Conservation (phyloP, 1,284 basidiomycete genomes). For the Puccinia horiana region DNA sequence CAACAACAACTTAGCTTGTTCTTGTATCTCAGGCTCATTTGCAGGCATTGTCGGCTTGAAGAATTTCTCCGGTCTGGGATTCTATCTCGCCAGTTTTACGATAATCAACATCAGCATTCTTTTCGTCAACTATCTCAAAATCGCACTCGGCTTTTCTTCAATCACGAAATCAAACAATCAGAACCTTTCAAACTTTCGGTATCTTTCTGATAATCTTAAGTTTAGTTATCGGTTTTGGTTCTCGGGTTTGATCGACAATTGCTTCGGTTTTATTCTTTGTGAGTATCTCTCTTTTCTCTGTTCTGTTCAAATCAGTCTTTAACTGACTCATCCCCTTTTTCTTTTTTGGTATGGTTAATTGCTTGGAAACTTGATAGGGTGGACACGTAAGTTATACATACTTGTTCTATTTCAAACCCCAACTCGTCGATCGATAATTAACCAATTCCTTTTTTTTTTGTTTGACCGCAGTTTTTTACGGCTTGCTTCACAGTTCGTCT, state of each 20-base stretch:
- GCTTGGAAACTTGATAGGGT: not conserved
- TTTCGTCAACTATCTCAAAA: not conserved
- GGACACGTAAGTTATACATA: constrained; percentile 1
- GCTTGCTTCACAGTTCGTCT: constrained; percentile 16
- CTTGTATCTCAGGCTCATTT: constrained; percentile 4
- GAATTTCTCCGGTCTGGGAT: not conserved
- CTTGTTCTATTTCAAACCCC: not conserved
- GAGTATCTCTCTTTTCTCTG: not conserved
- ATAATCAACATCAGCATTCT: not conserved
- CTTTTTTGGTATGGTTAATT: not conserved
- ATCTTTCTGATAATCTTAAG: not conserved
- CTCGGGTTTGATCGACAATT: constrained; percentile 7
- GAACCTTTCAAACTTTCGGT: not conserved
- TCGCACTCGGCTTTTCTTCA: not conserved
- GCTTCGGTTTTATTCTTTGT: not conserved
- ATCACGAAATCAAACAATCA: not conserved
- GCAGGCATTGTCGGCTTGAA: not conserved
- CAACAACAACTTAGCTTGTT: not conserved
- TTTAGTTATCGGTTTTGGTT: not conserved
- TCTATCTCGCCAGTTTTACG: not conserved
- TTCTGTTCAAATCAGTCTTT: not conserved
- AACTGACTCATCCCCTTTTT: not conserved
- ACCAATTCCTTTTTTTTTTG: not conserved
- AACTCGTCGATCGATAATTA: not conserved
- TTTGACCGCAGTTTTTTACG: not conserved